phyloP scores from a whole-genome alignment of 139 green algal genomes.

The Ostreobium quekettii region DNA sequence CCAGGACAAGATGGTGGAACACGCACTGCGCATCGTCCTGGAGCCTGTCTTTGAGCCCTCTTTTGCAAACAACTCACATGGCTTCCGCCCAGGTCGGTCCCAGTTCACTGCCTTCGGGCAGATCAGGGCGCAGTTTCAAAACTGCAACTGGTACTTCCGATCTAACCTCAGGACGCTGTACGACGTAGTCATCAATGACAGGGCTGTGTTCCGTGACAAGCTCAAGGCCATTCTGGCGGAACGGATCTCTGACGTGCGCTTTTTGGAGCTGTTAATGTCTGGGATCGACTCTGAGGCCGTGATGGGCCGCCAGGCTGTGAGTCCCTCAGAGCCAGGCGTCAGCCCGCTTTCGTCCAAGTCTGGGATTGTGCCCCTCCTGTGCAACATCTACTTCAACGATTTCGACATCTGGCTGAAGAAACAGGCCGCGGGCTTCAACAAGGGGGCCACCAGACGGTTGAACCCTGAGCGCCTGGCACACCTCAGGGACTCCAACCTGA shows the following conservation, averaged over 20 bases:
- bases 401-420: neutral
- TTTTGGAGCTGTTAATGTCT: neutral
- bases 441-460: neutral
- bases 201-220: neutral
- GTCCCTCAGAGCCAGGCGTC: neutral
- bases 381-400: slow-evolving; percentile 9
- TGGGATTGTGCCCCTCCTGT: slow-evolving; percentile 8
- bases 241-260: neutral
- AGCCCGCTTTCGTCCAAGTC: slow-evolving; percentile 1
- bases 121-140: neutral
- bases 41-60: slow-evolving; percentile 1
- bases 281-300: neutral
- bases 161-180: neutral
- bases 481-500: neutral
- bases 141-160: neutral
- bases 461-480: neutral
- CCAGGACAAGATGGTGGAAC: neutral
- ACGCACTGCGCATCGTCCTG: neutral
- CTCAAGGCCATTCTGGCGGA: neutral
- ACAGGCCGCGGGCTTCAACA: neutral
- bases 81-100: slow-evolving; percentile 9
- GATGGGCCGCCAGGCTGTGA: neutral
- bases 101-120: slow-evolving; percentile 5
- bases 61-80: neutral
- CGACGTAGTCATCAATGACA: neutral